Conservation (phyloP, 352 stramenopile genomes). For the Pythium rishiriense region DNA sequence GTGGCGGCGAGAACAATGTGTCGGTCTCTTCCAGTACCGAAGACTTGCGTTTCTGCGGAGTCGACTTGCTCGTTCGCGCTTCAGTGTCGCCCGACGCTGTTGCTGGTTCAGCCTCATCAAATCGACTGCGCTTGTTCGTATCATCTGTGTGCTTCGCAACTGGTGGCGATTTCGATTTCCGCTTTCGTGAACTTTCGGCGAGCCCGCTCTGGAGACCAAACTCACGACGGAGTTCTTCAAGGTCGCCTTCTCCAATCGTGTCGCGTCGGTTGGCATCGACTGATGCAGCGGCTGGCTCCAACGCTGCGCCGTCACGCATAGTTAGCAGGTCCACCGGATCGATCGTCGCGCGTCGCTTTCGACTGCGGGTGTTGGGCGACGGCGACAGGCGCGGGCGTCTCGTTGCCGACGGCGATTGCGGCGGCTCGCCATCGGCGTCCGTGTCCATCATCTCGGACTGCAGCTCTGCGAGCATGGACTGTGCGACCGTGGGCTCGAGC, state of each 20-base stretch:
- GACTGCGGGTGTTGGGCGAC: conserved; percentile 30
- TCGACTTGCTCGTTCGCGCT: neutral
- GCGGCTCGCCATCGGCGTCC: neutral
- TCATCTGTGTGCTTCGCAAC: neutral
- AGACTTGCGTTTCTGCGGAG: conserved; percentile 5
- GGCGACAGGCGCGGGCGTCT: conserved; percentile 12
- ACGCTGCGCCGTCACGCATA: conserved; percentile 20
- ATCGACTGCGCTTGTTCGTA: conserved; percentile 10
- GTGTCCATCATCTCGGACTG: conserved; percentile 14
- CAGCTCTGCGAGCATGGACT: conserved; percentile 45
- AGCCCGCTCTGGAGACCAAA: conserved; percentile 11
- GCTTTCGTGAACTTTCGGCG: neutral
- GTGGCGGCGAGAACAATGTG: conserved; percentile 21
- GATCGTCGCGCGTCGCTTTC: conserved; percentile 46
- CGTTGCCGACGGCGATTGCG: neutral
- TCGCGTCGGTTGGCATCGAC: conserved; percentile 40
- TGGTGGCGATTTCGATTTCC: conserved; percentile 9
- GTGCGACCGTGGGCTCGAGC: conserved; percentile 49
- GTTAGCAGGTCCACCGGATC: conserved; percentile 49
- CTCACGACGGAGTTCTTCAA: conserved; percentile 16
- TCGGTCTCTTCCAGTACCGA: conserved; percentile 4
- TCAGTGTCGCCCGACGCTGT: neutral
- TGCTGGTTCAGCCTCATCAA: neutral
- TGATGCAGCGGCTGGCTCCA: neutral
- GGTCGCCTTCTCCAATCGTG: conserved; percentile 49